Percentiles rank a stretch among this genome's conserved stretches.
Evolutionary conservation across 2,329 filamentous ascomycete species (phyloP).

Genomic region (Fusarium solani-melongenae): DNA sequence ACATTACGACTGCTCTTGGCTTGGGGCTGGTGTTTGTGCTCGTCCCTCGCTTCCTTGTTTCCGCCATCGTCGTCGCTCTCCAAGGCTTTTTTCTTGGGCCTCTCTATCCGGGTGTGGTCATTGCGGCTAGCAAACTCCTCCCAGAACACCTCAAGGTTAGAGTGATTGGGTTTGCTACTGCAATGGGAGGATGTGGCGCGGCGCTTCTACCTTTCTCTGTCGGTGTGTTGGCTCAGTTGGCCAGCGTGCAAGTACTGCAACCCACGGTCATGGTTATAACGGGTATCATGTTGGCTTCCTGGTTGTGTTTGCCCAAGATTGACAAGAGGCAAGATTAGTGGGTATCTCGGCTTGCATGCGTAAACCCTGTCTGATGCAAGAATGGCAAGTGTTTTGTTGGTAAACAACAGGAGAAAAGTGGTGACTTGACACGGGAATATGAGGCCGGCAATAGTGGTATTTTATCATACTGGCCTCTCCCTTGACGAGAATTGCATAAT

Average conservation of each 20-base stretch:
- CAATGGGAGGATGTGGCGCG: background rate
- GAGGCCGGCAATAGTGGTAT: background rate
- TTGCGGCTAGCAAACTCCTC: background rate
- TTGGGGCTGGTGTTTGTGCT: background rate
- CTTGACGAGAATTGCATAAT: background rate
- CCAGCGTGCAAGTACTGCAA: background rate
- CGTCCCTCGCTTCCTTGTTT: background rate
- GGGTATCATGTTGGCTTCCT: background rate
- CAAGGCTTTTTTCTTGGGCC: background rate
- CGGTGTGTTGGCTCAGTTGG: background rate
- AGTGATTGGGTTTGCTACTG: background rate
- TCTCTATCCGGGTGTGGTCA: background rate
- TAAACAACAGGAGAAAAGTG: background rate
- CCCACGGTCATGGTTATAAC: background rate
- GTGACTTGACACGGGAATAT: background rate
- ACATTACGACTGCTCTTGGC: background rate
- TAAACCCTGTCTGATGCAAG: background rate
- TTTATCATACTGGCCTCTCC: background rate
- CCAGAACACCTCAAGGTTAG: background rate
- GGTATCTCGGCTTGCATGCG: background rate
- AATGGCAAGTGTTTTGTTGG: background rate
- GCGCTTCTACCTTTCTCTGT: background rate
- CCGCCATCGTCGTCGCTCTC: background rate
- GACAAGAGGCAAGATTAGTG: constrained; percentile 6
- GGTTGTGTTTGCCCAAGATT: constrained; percentile 1